Evolutionary conservation across 257 asterid genomes (phyloP).

Genomic region (Capsicum baccatum): DNA sequence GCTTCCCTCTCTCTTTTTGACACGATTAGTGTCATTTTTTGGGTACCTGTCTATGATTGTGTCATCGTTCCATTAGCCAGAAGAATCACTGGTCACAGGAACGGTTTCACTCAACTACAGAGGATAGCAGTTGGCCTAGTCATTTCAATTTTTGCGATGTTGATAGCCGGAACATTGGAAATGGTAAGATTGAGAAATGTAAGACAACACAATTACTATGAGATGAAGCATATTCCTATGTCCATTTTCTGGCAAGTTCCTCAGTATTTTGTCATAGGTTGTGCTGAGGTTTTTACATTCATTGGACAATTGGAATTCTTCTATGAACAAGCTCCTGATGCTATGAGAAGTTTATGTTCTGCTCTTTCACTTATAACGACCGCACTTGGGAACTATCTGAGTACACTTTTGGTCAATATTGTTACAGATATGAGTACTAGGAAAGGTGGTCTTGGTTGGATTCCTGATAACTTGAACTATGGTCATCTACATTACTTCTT

Average conservation of each 20-base stretch:
- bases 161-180: conserved; percentile 55
- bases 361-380: conserved; percentile 64
- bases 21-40: conserved; percentile 62
- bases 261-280: conserved; percentile 67
- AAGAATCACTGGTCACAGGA: conserved; percentile 53
- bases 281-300: conserved; percentile 66
- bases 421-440: conserved; percentile 55
- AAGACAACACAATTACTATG: conserved; percentile 42
- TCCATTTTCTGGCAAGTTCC: conserved; percentile 75
- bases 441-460: conserved; percentile 64
- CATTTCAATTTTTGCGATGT: conserved; percentile 63
- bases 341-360: conserved; percentile 65
- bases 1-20: conserved; percentile 68
- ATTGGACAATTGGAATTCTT: conserved; percentile 69
- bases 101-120: conserved; percentile 75
- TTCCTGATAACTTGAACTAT: conserved; percentile 64
- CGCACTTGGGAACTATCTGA: conserved; percentile 62
- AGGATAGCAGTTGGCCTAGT: conserved; percentile 65
- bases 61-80: conserved; percentile 55
- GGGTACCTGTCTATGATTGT: conserved; percentile 68
- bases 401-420: conserved; percentile 55
- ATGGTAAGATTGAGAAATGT: conserved; percentile 46
- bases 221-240: conserved; percentile 48
- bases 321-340: conserved; percentile 73
- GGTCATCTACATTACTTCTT: conserved; percentile 61